Percentiles rank a stretch among this genome's conserved stretches.
Evolutionary conservation across 352 stramenopile species (phyloP).

Genomic region (Phytopythium kandeliae): DNA sequence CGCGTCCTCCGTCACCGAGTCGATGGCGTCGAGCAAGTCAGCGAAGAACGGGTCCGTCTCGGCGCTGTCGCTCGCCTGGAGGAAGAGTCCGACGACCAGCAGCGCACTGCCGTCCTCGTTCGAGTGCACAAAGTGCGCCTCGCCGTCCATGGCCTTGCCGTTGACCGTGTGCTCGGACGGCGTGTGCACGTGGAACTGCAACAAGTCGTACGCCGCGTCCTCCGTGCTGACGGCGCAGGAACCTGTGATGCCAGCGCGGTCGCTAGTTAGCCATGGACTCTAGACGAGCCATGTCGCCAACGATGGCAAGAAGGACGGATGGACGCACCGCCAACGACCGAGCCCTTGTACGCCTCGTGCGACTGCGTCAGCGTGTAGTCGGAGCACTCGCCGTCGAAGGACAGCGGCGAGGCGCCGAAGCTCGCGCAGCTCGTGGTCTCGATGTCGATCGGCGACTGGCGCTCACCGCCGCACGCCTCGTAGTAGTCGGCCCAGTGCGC

Average conservation of each 20-base stretch:
- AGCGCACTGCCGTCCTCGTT: slow-evolving; percentile 21
- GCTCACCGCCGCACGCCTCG: slow-evolving; percentile 6
- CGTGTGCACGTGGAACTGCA: slow-evolving; percentile 45
- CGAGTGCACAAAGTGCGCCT: slow-evolving; percentile 60
- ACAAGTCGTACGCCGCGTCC: slow-evolving; percentile 13
- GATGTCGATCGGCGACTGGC: slow-evolving; percentile 14
- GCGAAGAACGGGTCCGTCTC: slow-evolving; percentile 8
- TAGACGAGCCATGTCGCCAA: too few species aligned
- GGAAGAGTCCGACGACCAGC: slow-evolving; percentile 10
- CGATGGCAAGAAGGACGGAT: too few species aligned
- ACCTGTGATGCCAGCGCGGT: not conserved
- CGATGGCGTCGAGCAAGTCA: slow-evolving; percentile 7
- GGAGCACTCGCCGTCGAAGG: slow-evolving; percentile 7
- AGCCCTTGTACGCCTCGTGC: slow-evolving; percentile 9
- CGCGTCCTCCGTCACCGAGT: slow-evolving; percentile 4
- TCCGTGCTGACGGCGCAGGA: slow-evolving; percentile 5
- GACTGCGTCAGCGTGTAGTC: slow-evolving; percentile 9
- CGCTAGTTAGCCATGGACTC: not conserved
- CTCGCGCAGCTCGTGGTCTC: slow-evolving; percentile 8
- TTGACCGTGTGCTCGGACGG: slow-evolving; percentile 56
- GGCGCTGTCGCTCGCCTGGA: slow-evolving; percentile 6
- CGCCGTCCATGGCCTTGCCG: slow-evolving; percentile 32
- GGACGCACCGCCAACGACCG: slow-evolving; percentile 4
- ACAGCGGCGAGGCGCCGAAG: slow-evolving; percentile 2
- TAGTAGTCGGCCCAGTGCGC: slow-evolving; percentile 9